Conservation (phyloP, 116 monocot species). For the Iris pallida region DNA sequence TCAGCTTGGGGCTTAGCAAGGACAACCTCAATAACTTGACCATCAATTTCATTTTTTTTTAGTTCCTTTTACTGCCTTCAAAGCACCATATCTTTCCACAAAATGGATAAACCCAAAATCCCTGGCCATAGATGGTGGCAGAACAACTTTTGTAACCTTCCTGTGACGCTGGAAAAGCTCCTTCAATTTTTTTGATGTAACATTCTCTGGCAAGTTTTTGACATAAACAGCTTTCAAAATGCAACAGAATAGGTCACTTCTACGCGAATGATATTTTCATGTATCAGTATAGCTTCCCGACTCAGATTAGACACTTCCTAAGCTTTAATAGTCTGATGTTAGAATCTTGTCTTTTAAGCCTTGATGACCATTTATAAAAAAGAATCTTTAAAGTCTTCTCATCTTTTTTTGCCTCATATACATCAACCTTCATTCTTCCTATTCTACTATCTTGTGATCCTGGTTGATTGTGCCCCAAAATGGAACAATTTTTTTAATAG, state of each 20-base stretch:
- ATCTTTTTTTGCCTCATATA: too few species aligned
- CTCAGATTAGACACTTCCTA: too few species aligned
- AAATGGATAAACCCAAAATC: constrained; percentile 95
- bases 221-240: constrained; percentile 65
- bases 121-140: constrained; percentile 73
- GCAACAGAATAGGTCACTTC: background rate
- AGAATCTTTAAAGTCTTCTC: too few species aligned
- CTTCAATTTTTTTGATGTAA: constrained; percentile 69
- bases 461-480: too few species aligned
- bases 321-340: too few species aligned
- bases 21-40: constrained; percentile 67
- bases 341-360: too few species aligned
- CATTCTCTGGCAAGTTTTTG: constrained; percentile 83
- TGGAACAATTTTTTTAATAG: too few species aligned
- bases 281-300: too few species aligned
- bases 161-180: constrained; percentile 80
- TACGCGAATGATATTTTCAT: too few species aligned
- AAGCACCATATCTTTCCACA: constrained; percentile 87
- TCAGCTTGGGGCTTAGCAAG: constrained; percentile 89
- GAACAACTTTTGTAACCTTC: constrained; percentile 83
- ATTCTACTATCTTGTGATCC: too few species aligned
- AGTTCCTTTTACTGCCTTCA: constrained; percentile 78
- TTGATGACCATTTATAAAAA: too few species aligned
- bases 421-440: too few species aligned
- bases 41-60: constrained; percentile 93